A percentile compares a stretch with the other conserved stretches of the same genome.
Conservation (phyloP, 2,329 filamentous ascomycete species). For the Botryotinia convoluta region DNA sequence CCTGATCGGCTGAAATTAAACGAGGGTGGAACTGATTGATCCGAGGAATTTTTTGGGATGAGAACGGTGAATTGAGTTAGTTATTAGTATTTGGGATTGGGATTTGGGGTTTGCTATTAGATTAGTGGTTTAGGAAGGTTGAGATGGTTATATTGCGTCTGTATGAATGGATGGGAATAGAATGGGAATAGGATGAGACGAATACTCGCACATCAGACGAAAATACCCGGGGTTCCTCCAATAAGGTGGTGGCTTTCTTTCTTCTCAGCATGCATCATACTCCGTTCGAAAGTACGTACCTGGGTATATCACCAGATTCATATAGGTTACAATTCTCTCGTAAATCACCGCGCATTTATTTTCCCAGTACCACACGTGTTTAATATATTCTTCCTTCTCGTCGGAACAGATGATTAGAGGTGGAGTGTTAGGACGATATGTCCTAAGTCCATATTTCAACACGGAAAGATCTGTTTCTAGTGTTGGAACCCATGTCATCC, state of each 20-base stretch:
- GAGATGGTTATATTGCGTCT: background rate
- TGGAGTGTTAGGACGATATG: background rate
- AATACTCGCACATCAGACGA: background rate
- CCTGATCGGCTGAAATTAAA: constrained; percentile 34
- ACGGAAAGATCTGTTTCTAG: background rate
- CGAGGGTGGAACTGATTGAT: constrained; percentile 23
- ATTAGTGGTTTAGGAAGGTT: background rate
- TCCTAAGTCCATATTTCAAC: background rate
- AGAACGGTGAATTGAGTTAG: background rate
- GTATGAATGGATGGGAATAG: background rate
- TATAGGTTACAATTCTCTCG: background rate
- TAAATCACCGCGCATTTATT: background rate
- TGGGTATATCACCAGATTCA: background rate
- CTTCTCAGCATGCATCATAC: background rate
- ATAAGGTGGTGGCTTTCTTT: background rate
- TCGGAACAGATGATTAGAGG: background rate
- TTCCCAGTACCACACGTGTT: background rate
- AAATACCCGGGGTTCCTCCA: background rate
- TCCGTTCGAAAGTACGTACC: background rate
- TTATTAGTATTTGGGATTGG: background rate
- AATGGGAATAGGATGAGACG: background rate
- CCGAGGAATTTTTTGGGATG: background rate
- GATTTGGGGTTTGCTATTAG: background rate
- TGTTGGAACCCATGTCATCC: background rate
- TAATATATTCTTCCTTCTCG: background rate